Base-by-base conservation (phyloP, 495 filamentous ascomycete genomes). In the Podospora australis region DNA sequence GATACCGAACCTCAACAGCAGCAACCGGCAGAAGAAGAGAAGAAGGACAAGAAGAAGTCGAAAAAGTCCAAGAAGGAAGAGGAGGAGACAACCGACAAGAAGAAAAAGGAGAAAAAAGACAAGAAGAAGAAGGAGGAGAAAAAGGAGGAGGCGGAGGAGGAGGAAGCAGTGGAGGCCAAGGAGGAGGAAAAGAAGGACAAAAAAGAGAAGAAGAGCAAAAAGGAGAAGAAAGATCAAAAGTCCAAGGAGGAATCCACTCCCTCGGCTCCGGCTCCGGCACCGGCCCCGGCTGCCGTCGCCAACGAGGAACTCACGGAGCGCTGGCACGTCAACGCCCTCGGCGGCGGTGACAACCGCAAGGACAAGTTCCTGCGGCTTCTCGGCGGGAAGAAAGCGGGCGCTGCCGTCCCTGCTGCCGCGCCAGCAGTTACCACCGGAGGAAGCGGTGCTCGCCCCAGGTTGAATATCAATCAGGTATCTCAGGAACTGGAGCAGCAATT, bases 401-500 rank as follows among this genome's bases (percentile, higher is more conserved):
- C 34, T 9, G 40, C 43, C 19, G 46, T 41, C 19, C 22, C 53
- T 14, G 25, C 55, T 28, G 46, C 38, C 34, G 32, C 46, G 0
- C 21, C 49, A 2, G 23, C 53, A 2, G 50, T 53, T 7, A 56
- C 56, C 22, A 60, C 55, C 29, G 42, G 28, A 6, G 3, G 7
- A n/a, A 17, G 32, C 2, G 14, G n/a, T 3, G 7, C 54, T 6
- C 53, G 52, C 44, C 47, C 39, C 34, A 57, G 43, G 39, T 47
- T 61, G 39, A 57, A 74, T 39, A 58, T 71, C 20, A 62, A 59
- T 22, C 58, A 65, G 41, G 64, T 74, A 19, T 71, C 81, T 40
- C 63, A 66, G 25, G 79, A 81, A 39, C 65, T 83, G 9, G 77
- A 82, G 57, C 72, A 68, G 44, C 80, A 82, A 53, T 82, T 77